phyloP scores from a whole-genome alignment of 129 eudicot species.

The Helichrysum umbraculigerum region DNA sequence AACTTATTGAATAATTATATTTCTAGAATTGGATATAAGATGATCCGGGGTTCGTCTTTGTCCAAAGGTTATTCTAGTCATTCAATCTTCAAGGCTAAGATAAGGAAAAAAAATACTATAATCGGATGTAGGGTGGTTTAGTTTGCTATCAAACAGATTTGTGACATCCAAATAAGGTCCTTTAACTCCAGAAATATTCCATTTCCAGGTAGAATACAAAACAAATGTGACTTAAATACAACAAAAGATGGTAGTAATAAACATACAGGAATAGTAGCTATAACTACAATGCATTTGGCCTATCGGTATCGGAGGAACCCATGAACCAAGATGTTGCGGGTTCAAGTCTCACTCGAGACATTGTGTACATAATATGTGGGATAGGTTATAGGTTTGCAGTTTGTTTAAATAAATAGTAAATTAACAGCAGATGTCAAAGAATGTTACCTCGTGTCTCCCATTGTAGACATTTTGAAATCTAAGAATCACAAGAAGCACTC shows the following conservation, averaged over 20 bases:
- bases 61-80: constrained; percentile 4
- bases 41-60: background rate
- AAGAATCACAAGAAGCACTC: constrained; percentile 29
- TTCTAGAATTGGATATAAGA: background rate
- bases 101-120: background rate
- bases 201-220: constrained; percentile 6
- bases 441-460: constrained; percentile 31
- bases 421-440: constrained; percentile 11
- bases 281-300: background rate
- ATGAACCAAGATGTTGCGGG: background rate
- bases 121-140: background rate
- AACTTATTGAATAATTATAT: background rate
- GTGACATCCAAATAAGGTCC: constrained; percentile 9
- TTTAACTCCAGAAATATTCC: background rate
- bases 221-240: background rate
- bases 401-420: background rate
- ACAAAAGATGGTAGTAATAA: background rate
- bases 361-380: background rate
- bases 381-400: background rate
- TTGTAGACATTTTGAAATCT: constrained; percentile 33
- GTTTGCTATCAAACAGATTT: background rate
- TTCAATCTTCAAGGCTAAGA: background rate
- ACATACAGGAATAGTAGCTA: background rate
- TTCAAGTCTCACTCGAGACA: background rate
- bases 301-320: background rate